These are phyloP conservation scores for Tricholoma hemisulphureum DNA, from an alignment of 768 basidiomycete species.

Conservation along the genomic window DNA sequence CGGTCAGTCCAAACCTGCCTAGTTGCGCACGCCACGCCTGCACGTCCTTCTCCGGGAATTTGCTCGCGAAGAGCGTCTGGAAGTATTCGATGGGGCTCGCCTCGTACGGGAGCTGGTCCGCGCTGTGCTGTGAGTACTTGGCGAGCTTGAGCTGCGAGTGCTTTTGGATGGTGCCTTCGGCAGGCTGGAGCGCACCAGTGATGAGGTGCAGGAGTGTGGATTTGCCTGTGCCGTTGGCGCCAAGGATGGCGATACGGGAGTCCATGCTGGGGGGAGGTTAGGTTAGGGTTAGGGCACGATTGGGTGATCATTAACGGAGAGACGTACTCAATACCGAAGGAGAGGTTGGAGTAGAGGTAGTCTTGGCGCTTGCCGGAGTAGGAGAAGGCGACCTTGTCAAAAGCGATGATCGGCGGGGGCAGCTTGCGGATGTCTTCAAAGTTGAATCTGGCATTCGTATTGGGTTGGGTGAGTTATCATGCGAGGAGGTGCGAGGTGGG, in stretches of 20 bases:
- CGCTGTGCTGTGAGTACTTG: conserved; percentile 98
- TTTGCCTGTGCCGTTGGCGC: conserved; percentile 94
- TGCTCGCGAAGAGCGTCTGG: conserved; percentile 73
- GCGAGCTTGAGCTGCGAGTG: conserved; percentile 91
- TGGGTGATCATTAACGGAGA: background rate
- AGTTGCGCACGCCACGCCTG: conserved; percentile 94
- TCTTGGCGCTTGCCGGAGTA: conserved; percentile 90
- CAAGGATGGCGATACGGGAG: conserved; percentile 92
- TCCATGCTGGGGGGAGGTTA: conserved; percentile 79
- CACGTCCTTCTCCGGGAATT: conserved; percentile 90
- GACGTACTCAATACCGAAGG: conserved; percentile 96
- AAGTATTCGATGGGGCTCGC: conserved; percentile 92
- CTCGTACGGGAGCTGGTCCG: conserved; percentile 97
- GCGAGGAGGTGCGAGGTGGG: background rate
- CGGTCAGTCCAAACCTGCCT: conserved; percentile 93
- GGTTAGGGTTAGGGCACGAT: conserved; percentile 46
- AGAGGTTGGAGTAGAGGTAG: conserved; percentile 82
- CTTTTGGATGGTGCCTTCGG: conserved; percentile 83
- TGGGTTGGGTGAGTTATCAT: background rate
- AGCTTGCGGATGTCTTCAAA: conserved; percentile 94
- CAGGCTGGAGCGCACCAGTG: conserved; percentile 76
- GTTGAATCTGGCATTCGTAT: conserved; percentile 61
- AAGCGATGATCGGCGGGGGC: conserved; percentile 96
- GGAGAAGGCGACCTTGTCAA: conserved; percentile 90
- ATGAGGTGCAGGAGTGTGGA: conserved; percentile 91